Base-by-base conservation (phyloP, 352 stramenopile species). In the Globisporangium rhizosaccharum region DNA sequence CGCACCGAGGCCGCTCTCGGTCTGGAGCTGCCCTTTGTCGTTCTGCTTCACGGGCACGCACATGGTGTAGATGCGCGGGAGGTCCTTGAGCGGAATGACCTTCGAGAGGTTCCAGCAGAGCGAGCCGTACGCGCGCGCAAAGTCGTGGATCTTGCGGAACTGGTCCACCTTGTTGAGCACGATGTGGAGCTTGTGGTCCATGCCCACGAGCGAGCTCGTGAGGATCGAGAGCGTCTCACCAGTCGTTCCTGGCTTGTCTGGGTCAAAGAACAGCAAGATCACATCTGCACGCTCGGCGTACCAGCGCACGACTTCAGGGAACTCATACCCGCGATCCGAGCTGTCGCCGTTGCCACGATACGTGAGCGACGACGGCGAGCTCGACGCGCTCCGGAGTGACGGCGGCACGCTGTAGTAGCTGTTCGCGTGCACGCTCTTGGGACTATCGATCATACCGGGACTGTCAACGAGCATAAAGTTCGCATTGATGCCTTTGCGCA, bases 171-270 rank as follows among this genome's bases (percentile, higher is more conserved):
- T 99, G 82, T 99, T 99, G 33, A 99, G 82, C 51, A 99, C 96
- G 66, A 99, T 99, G 73, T 99, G 92, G 39, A 99, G 79, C 77
- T 99, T 99, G 71, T 99, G 97, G 83, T 99, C 97, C 95, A 99
- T 98, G 18, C 97, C 75, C 17, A 94, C 80, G 42, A 99, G 82
- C 46, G 94, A 97, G 62, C 98, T 97, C 41, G 98, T 97, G 36
- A 99, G 75, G 48, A 99, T 96, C 37, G 87, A 97, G 25, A 99
- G 86, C 61, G 97, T 99, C 76, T 99, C 97, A 20, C 97, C 97
- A 0, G 97, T 99, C 10, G 97, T 99, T 18, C 97, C 97, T 0
- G 94, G 94, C 70, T 99, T 99, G 69, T 99, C 97, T 4, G 97
- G 97, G 81, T 99, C 97, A 68, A 99, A 99, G 73, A 99, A 99